Conservation (phyloP, 495 filamentous ascomycete species). For the Glarea lozoyensis region DNA sequence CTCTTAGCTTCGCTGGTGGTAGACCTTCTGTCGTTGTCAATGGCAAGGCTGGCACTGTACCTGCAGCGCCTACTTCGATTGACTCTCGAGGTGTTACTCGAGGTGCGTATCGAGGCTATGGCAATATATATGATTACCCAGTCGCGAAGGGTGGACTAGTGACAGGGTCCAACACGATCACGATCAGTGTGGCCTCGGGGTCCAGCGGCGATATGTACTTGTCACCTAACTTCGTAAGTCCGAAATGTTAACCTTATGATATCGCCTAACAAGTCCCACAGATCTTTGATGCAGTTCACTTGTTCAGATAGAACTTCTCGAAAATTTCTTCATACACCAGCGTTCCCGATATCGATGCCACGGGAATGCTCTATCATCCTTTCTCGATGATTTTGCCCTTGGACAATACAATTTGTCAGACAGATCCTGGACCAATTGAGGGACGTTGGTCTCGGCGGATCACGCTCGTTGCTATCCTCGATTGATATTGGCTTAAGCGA, state of each 20-base stretch:
- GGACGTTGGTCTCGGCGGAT: too few species aligned
- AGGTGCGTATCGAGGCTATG: slow-evolving; percentile 52
- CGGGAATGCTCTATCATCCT: too few species aligned
- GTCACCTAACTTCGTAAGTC: slow-evolving; percentile 52
- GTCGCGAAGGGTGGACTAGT: slow-evolving; percentile 49
- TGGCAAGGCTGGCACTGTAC: slow-evolving; percentile 34
- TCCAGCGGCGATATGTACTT: slow-evolving; percentile 45
- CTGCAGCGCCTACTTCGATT: slow-evolving; percentile 51
- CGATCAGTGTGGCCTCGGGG: slow-evolving; percentile 49
- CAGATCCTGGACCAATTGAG: too few species aligned
- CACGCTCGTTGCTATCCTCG: too few species aligned
- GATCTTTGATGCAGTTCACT: slow-evolving; percentile 50
- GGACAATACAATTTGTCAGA: too few species aligned
- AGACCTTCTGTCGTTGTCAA: slow-evolving; percentile 43
- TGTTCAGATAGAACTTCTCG: slow-evolving; percentile 32
- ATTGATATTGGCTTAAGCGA: too few species aligned
- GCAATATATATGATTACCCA: slow-evolving; percentile 50
- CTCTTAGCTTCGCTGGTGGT: slow-evolving; percentile 49
- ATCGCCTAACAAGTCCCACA: slow-evolving; percentile 8
- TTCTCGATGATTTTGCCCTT: too few species aligned
- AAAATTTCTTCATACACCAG: too few species aligned
- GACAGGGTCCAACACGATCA: slow-evolving; percentile 51
- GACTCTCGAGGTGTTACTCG: slow-evolving; percentile 55
- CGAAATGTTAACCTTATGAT: not conserved
- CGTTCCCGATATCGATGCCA: too few species aligned